Conservation (phyloP, 768 basidiomycete species). For the Termitomyces sp. region DNA sequence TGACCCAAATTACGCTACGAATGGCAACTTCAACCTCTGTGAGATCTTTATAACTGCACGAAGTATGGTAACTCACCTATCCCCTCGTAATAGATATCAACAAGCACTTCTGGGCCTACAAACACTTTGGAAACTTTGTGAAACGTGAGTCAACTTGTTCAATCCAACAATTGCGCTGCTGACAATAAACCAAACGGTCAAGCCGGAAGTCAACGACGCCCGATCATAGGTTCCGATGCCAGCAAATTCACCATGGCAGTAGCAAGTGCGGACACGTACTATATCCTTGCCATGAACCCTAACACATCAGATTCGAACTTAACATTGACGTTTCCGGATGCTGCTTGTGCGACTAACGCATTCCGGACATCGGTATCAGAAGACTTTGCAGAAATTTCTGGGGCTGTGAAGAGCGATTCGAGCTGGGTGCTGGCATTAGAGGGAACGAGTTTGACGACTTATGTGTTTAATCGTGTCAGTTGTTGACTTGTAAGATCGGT, state of each 20-base stretch:
- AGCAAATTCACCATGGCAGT: slow-evolving; percentile 30
- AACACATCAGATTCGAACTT: slow-evolving; percentile 25
- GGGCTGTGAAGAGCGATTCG: slow-evolving; percentile 22
- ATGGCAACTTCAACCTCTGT: slow-evolving; percentile 36
- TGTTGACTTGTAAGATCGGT: slow-evolving; percentile 19
- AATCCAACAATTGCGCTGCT: neutral
- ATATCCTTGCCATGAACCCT: slow-evolving; percentile 34
- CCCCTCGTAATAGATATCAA: slow-evolving; percentile 24
- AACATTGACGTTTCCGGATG: slow-evolving; percentile 31
- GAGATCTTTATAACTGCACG: slow-evolving; percentile 2
- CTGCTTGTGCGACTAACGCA: slow-evolving; percentile 25
- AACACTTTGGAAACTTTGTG: slow-evolving; percentile 39
- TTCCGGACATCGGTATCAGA: slow-evolving; percentile 31
- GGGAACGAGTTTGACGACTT: slow-evolving; percentile 33
- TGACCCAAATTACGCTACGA: slow-evolving; percentile 34
- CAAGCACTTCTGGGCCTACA: slow-evolving; percentile 38
- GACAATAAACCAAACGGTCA: neutral
- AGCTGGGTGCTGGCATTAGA: slow-evolving; percentile 28
- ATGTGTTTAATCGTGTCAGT: slow-evolving; percentile 25
- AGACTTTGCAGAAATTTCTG: slow-evolving; percentile 29
- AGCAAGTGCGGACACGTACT: slow-evolving; percentile 25
- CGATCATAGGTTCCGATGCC: slow-evolving; percentile 30
- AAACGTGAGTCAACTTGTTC: slow-evolving; percentile 28
- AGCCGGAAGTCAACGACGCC: slow-evolving; percentile 36
- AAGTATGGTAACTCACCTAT: neutral